Conservation (phyloP, 768 basidiomycete species). For the Pseudohyphozyma bogoriensis region DNA sequence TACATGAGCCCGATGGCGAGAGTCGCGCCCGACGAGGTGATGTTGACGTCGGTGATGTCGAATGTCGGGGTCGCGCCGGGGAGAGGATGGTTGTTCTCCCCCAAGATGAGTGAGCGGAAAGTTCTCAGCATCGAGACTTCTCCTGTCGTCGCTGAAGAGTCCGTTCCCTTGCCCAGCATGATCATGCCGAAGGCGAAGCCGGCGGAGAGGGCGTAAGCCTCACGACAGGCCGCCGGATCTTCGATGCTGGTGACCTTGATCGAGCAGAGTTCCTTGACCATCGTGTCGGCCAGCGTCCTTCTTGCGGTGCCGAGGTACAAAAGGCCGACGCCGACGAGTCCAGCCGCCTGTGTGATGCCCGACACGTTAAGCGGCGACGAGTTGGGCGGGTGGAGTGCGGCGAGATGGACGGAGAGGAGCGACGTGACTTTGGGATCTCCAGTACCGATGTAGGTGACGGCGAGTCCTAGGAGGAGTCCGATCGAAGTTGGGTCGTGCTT, state of each 20-base stretch:
- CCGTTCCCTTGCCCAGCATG: slow-evolving; percentile 73
- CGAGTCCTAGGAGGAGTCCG: slow-evolving; percentile 82
- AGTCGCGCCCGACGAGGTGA: slow-evolving; percentile 85
- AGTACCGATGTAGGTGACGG: slow-evolving; percentile 78
- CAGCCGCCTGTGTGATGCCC: slow-evolving; percentile 78
- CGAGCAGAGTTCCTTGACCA: slow-evolving; percentile 70
- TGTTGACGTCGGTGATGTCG: slow-evolving; percentile 60
- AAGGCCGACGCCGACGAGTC: slow-evolving; percentile 74
- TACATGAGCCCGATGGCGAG: slow-evolving; percentile 89
- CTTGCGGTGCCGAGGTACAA: slow-evolving; percentile 81
- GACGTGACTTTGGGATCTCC: slow-evolving; percentile 81
- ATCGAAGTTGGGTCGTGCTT: slow-evolving; percentile 94
- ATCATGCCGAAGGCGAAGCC: slow-evolving; percentile 91
- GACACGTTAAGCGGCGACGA: slow-evolving; percentile 82
- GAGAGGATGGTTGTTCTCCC: slow-evolving; percentile 13
- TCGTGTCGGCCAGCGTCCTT: slow-evolving; percentile 83
- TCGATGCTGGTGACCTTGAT: slow-evolving; percentile 69
- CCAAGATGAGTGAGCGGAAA: slow-evolving; percentile 20
- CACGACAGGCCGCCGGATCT: slow-evolving; percentile 75
- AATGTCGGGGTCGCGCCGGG: slow-evolving; percentile 3
- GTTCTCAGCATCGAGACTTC: slow-evolving; percentile 16
- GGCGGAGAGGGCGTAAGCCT: slow-evolving; percentile 80
- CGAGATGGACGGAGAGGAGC: slow-evolving; percentile 81
- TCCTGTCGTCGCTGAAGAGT: not conserved
- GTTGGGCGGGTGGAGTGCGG: slow-evolving; percentile 78